phyloP scores from a whole-genome alignment of 2,329 filamentous ascomycete species.

The Fusarium sp. region DNA sequence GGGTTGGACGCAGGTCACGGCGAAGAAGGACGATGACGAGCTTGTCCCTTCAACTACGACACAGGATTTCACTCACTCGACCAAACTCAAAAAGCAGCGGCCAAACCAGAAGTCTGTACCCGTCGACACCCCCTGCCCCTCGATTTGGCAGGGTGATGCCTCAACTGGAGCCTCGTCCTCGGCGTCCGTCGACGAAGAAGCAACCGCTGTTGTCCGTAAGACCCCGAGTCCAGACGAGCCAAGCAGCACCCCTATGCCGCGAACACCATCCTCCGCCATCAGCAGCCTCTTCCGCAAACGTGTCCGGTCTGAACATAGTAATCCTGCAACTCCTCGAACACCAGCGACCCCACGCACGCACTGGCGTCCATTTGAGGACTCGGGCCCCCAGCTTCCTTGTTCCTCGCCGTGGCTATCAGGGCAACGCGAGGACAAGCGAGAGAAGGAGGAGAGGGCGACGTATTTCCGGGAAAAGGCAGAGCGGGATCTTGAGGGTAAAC shows the following conservation, averaged over 20 bases:
- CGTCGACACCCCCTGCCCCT: slow-evolving; percentile 12
- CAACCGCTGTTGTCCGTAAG: not conserved
- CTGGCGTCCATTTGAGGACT: slow-evolving; percentile 45
- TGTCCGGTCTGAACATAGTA: slow-evolving; percentile 33
- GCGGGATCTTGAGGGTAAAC: slow-evolving; percentile 12
- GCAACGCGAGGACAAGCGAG: slow-evolving; percentile 26
- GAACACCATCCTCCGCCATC: slow-evolving; percentile 42
- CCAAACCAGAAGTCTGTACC: slow-evolving; percentile 2
- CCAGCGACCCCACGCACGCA: slow-evolving; percentile 35
- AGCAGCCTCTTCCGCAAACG: slow-evolving; percentile 44
- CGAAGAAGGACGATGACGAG: not conserved
- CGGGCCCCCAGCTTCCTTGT: slow-evolving; percentile 33
- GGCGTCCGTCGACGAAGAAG: not conserved
- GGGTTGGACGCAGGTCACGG: not conserved
- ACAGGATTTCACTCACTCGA: slow-evolving; percentile 21
- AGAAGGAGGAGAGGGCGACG: slow-evolving; percentile 31
- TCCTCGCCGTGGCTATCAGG: slow-evolving; percentile 39
- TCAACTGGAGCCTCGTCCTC: slow-evolving; percentile 15
- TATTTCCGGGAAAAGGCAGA: slow-evolving; percentile 42
- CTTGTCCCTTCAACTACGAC: slow-evolving; percentile 5
- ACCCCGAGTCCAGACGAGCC: slow-evolving; percentile 23
- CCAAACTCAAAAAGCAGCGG: slow-evolving; percentile 10
- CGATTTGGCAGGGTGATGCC: slow-evolving; percentile 21
- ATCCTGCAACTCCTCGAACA: slow-evolving; percentile 31
- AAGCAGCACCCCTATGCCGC: slow-evolving; percentile 3